Percentiles rank a stretch among this genome's conserved stretches.
phyloP scores from a whole-genome alignment of 2,329 filamentous ascomycete genomes.

The Ustulina deusta region DNA sequence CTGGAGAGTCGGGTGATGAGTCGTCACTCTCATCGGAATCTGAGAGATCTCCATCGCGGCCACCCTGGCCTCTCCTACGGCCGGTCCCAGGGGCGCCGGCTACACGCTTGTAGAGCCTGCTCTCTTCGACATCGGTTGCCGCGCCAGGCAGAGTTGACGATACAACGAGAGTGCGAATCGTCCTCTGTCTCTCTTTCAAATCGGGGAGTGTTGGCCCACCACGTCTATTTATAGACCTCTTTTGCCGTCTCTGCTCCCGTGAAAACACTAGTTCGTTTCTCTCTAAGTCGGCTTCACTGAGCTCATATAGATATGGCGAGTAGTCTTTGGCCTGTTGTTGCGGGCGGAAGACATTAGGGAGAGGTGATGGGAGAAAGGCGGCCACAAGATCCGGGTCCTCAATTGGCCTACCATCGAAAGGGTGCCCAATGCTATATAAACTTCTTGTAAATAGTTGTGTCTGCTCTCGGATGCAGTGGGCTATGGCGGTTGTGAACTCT shows the following conservation, averaged over 20 bases:
- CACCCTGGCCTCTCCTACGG: conserved; percentile 65
- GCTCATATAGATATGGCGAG: conserved; percentile 91
- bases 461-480: conserved; percentile 97
- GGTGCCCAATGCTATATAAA: conserved; percentile 91
- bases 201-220: conserved; percentile 95
- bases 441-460: conserved; percentile 93
- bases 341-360: conserved; percentile 86
- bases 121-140: conserved; percentile 82
- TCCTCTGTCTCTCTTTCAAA: conserved; percentile 92
- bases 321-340: conserved; percentile 95
- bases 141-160: conserved; percentile 93
- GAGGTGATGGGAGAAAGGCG: conserved; percentile 86
- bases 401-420: conserved; percentile 92
- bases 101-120: conserved; percentile 84
- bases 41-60: conserved; percentile 77
- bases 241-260: conserved; percentile 92
- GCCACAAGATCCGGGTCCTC: conserved; percentile 91
- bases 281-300: conserved; percentile 90
- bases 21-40: conserved; percentile 95
- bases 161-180: conserved; percentile 90
- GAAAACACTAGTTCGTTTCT: conserved; percentile 92
- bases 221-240: conserved; percentile 92
- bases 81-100: conserved; percentile 66
- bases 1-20: conserved; percentile 86
- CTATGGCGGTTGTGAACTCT: conserved; percentile 97